phyloP scores from a whole-genome alignment of 352 stramenopile species.

The Pythium aquatile region DNA sequence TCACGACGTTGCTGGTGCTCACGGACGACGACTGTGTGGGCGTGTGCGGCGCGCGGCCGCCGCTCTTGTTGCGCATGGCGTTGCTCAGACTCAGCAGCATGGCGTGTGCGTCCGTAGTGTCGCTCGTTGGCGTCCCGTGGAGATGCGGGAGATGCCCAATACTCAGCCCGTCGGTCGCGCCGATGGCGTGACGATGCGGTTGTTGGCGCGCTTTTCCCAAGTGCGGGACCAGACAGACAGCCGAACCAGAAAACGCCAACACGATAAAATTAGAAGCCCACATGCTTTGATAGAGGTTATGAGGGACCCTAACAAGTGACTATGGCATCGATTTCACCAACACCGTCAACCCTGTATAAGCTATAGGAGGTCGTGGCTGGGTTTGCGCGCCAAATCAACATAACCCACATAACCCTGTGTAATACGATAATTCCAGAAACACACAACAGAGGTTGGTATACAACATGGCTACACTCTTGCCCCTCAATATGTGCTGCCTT shows the following conservation, averaged over 20 bases:
- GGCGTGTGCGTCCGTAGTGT: neutral
- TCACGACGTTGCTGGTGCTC: constrained; percentile 24
- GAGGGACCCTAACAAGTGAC: neutral
- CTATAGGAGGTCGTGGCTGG: constrained; percentile 8
- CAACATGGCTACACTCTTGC: constrained; percentile 20
- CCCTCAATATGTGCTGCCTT: neutral
- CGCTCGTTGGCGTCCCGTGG: too few relatives aligned
- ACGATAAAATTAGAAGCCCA: neutral
- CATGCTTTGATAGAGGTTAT: constrained; percentile 11
- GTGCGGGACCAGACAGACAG: neutral
- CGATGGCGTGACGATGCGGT: neutral
- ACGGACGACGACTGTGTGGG: neutral
- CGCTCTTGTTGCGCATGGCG: constrained; percentile 25
- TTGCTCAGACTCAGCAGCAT: constrained; percentile 25
- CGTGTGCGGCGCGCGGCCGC: neutral
- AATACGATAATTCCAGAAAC: constrained; percentile 4
- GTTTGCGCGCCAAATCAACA: constrained; percentile 4
- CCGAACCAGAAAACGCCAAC: neutral
- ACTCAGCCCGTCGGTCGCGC: too few relatives aligned
- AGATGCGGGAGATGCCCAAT: too few relatives aligned
- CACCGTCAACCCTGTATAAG: constrained; percentile 14
- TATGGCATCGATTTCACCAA: too few relatives aligned
- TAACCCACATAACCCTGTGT: neutral
- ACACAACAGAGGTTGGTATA: neutral
- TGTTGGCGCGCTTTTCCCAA: constrained; percentile 9